These are phyloP conservation scores for Saxophila tyrrhenica DNA, from an alignment of 495 filamentous ascomycete species.

Conservation along the genomic window DNA sequence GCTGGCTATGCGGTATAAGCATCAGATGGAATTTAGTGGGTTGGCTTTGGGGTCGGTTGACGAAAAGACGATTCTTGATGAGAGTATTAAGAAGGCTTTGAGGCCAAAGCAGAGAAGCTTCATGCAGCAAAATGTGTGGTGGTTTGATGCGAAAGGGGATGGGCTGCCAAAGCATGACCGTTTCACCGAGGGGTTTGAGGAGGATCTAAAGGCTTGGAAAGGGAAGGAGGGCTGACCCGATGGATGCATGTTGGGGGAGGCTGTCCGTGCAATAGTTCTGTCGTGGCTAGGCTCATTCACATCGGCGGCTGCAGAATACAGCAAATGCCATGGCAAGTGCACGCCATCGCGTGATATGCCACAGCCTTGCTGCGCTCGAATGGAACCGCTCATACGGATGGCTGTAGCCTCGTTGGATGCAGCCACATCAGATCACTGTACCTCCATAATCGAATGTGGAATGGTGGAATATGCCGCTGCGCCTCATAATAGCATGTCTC, in stretches of 20 bases:
- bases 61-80: conserved; percentile 1
- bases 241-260: too few species aligned
- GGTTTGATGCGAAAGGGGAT: not conserved
- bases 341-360: too few species aligned
- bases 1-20: conserved; percentile 9
- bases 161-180: not conserved
- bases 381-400: not conserved
- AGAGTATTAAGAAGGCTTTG: not conserved
- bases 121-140: conserved; percentile 2
- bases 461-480: too few species aligned
- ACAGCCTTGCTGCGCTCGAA: too few species aligned
- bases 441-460: too few species aligned
- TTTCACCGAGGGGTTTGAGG: not conserved
- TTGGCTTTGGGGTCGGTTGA: conserved; percentile 4
- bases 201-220: not conserved
- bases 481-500: too few species aligned
- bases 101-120: not conserved
- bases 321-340: too few species aligned
- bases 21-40: not conserved
- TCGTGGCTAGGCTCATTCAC: too few species aligned
- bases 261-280: too few species aligned
- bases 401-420: not conserved
- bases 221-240: conserved; percentile 3
- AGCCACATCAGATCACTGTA: not conserved
- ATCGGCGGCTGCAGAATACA: too few species aligned